A percentile compares a stretch with the other conserved stretches of the same genome.
Conservation (phyloP, 106 monocot genomes). For the Triglochin maritima region DNA sequence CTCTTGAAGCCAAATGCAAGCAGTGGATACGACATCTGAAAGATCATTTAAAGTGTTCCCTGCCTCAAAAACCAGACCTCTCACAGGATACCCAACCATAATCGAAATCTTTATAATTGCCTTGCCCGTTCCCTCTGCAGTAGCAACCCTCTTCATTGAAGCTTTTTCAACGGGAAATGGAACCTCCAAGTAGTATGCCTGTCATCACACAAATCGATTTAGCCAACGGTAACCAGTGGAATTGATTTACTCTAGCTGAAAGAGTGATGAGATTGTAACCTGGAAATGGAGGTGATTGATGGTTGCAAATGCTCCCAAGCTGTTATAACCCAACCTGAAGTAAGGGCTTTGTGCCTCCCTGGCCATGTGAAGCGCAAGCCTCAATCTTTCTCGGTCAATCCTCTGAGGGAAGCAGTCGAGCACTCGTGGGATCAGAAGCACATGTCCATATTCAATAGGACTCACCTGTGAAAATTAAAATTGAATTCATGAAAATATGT, state of each 20-base stretch:
- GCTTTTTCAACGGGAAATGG: conserved; percentile 38
- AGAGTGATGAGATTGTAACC: conserved; percentile 3
- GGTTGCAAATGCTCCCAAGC: conserved; percentile 34
- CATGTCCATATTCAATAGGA: conserved; percentile 32
- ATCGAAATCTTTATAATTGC: conserved; percentile 10
- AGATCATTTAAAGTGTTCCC: conserved; percentile 21
- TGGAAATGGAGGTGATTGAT: conserved; percentile 34
- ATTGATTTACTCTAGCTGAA: too few species aligned
- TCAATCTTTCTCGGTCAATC: conserved; percentile 23
- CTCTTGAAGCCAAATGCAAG: conserved; percentile 33
- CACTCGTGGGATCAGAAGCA: conserved; percentile 26
- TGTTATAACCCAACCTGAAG: conserved; percentile 30
- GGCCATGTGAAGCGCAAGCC: conserved; percentile 29
- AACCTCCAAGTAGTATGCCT: conserved; percentile 32
- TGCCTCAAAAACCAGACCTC: conserved; percentile 41
- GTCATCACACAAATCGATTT: neutral
- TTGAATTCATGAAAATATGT: neutral
- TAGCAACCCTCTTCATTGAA: conserved; percentile 7
- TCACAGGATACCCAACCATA: conserved; percentile 32
- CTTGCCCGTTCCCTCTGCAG: neutral
- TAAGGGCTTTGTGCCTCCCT: conserved; percentile 21
- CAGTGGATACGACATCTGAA: conserved; percentile 20
- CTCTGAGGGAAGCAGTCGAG: conserved; percentile 17
- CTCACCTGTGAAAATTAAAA: conserved; percentile 14
- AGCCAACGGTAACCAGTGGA: too few species aligned